Evolutionary conservation across 257 asterid species (phyloP).

Genomic region (Fraxinus anomala): DNA sequence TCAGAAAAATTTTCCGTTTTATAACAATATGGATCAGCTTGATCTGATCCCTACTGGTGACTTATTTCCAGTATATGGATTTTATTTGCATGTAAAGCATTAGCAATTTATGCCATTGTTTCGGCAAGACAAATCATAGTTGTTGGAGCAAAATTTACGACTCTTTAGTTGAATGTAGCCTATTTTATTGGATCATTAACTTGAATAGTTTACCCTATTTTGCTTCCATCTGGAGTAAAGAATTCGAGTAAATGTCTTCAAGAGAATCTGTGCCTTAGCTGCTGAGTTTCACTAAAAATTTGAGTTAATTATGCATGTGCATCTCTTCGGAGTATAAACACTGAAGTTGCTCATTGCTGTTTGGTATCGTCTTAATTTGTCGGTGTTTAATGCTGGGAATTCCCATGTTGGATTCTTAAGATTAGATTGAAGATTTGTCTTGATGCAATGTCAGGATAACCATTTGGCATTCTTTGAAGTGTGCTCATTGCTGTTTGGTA

Average conservation of each 20-base stretch:
- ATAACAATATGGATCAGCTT: neutral
- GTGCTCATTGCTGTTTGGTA: neutral
- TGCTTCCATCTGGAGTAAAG: neutral
- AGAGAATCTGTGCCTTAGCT: neutral
- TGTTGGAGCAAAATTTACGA: neutral
- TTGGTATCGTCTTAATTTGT: neutral
- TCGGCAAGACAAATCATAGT: neutral
- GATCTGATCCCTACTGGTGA: neutral
- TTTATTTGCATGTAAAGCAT: neutral
- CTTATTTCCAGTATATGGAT: neutral
- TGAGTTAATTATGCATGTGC: neutral
- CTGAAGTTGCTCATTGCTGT: neutral
- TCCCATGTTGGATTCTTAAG: neutral
- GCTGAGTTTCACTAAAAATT: neutral
- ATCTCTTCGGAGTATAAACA: neutral
- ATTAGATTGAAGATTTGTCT: neutral
- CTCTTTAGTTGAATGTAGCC: neutral
- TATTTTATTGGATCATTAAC: neutral
- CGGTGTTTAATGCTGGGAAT: neutral
- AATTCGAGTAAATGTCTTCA: neutral
- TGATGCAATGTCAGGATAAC: neutral
- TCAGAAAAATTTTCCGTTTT: neutral
- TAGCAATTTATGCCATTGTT: neutral
- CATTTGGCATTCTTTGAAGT: neutral
- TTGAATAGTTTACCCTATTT: neutral